Evolutionary conservation across 768 basidiomycete species (phyloP).

Genomic region (Termitomyces sp.): DNA sequence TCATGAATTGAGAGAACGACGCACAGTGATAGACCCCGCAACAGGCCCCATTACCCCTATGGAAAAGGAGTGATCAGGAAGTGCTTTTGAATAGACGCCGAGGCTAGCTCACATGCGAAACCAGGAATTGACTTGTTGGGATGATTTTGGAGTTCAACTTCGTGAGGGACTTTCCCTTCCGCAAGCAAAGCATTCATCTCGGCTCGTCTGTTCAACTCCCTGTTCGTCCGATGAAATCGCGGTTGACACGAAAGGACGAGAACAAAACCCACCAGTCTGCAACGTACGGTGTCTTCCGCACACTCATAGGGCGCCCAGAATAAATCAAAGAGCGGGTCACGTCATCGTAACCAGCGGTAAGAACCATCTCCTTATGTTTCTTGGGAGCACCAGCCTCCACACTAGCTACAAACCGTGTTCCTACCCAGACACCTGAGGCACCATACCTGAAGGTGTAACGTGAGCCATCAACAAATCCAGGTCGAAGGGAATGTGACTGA

Average conservation of each 20-base stretch:
- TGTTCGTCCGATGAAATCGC: constrained; percentile 15
- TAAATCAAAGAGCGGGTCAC: constrained; percentile 68
- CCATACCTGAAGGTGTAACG: constrained; percentile 50
- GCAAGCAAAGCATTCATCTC: constrained; percentile 59
- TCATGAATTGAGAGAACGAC: constrained; percentile 11
- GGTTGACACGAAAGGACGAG: background rate
- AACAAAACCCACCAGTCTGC: constrained; percentile 52
- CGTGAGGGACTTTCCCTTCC: constrained; percentile 72
- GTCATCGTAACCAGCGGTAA: constrained; percentile 76
- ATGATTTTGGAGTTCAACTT: constrained; percentile 62
- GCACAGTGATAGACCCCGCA: constrained; percentile 62
- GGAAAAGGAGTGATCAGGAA: background rate
- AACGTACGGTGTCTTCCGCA: constrained; percentile 79
- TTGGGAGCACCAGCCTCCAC: constrained; percentile 77
- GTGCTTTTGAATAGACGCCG: background rate
- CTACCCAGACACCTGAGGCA: constrained; percentile 85
- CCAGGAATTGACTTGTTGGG: constrained; percentile 65
- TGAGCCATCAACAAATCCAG: background rate
- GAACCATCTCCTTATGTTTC: constrained; percentile 63
- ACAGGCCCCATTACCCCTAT: constrained; percentile 79
- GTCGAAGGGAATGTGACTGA: constrained; percentile 24
- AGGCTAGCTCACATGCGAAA: constrained; percentile 47
- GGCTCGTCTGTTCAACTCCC: constrained; percentile 57
- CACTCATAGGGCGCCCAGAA: constrained; percentile 76
- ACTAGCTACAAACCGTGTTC: constrained; percentile 82